Conservation (phyloP, 441 rosid species). For the Gossypium trilobum region DNA sequence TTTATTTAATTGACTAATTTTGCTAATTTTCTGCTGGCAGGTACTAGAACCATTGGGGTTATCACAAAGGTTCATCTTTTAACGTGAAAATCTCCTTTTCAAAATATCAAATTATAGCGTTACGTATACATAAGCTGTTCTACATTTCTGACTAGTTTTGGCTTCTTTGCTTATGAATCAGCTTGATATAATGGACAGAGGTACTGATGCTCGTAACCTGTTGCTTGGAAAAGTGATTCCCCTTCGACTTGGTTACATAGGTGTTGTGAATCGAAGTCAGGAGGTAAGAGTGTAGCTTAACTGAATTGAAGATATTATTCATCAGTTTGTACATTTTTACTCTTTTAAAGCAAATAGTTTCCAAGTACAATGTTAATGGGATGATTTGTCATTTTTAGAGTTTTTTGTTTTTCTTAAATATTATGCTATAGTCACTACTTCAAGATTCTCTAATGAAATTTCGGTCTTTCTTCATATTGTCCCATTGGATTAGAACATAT, state of each 20-base stretch:
- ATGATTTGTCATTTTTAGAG: neutral
- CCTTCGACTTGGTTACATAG: slow-evolving; percentile 74
- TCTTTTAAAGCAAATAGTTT: neutral
- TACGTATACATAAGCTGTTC: neutral
- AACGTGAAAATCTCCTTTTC: slow-evolving; percentile 8
- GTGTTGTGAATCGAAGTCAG: slow-evolving; percentile 84
- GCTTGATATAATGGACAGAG: slow-evolving; percentile 95
- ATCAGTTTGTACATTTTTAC: neutral
- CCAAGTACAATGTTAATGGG: neutral
- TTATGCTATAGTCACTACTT: neutral
- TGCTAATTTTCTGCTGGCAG: slow-evolving; percentile 29
- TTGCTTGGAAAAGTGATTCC: slow-evolving; percentile 82
- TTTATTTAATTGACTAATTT: slow-evolving; percentile 1
- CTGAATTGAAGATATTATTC: slow-evolving; percentile 1
- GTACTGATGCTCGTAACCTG: slow-evolving; percentile 77
- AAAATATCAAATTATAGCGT: slow-evolving; percentile 8
- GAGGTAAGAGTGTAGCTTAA: slow-evolving; percentile 45
- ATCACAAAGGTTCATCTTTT: slow-evolving; percentile 58
- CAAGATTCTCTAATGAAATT: neutral
- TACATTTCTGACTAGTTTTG: slow-evolving; percentile 16
- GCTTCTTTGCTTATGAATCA: slow-evolving; percentile 27
- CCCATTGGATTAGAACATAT: neutral
- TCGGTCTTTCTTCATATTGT: neutral
- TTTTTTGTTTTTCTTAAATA: slow-evolving; percentile 1
- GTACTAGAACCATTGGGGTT: slow-evolving; percentile 71